phyloP scores from a whole-genome alignment of 108 stramenopile species.

The Cyclotella cryptica region DNA sequence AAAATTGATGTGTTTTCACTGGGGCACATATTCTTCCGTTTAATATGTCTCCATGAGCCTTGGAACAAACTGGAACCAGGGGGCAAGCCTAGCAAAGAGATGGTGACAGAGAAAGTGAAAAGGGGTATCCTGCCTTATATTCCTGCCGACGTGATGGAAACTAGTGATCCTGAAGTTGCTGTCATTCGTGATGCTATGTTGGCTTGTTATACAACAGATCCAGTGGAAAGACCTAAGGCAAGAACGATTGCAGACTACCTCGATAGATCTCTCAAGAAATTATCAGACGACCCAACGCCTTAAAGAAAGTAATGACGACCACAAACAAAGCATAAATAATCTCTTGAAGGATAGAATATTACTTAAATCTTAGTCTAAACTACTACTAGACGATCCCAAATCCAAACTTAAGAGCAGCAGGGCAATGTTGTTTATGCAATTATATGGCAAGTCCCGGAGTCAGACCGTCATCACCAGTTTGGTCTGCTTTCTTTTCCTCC shows the following conservation, averaged over 20 bases:
- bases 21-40: conserved; percentile 81
- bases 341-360: conserved; percentile 27
- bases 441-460: conserved; percentile 47
- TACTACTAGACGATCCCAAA: no score
- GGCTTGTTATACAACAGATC: conserved; percentile 65
- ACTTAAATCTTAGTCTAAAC: no score
- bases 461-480: conserved; percentile 40
- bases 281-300: no score
- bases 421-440: not conserved
- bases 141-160: conserved; percentile 53
- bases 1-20: conserved; percentile 82
- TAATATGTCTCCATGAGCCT: no score
- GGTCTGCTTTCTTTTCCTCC: conserved; percentile 50
- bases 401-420: no score
- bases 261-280: no score
- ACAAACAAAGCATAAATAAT: no score
- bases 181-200: conserved; percentile 79
- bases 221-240: conserved; percentile 61
- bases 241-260: conserved; percentile 66
- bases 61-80: conserved; percentile 80
- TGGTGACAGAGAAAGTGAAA: conserved; percentile 59
- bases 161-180: conserved; percentile 59
- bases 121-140: conserved; percentile 63
- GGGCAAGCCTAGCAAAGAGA: conserved; percentile 67
- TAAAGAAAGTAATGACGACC: no score